A percentile compares a stretch with the other conserved stretches of the same genome.
Conservation (phyloP, 495 filamentous ascomycete species). For the Daldinia caldariorum region DNA sequence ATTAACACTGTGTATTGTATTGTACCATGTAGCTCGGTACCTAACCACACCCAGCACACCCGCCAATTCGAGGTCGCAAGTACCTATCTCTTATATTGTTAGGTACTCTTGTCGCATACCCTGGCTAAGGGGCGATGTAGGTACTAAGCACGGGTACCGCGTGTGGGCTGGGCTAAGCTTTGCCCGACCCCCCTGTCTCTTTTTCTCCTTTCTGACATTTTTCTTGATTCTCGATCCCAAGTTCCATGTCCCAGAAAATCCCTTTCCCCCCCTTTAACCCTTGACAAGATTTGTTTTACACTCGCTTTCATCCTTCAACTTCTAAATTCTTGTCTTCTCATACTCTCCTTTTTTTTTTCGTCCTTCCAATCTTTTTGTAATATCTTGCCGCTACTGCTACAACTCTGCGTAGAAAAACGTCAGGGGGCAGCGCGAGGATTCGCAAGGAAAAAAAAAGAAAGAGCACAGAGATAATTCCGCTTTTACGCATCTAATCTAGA, state of each 20-base stretch:
- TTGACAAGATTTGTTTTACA: constrained; percentile 48
- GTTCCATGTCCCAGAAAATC: constrained; percentile 38
- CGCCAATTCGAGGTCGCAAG: no score
- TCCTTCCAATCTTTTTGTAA: constrained; percentile 34
- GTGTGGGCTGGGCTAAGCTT: constrained; percentile 41
- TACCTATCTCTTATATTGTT: neutral
- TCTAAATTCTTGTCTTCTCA: constrained; percentile 38
- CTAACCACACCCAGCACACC: neutral
- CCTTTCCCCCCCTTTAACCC: constrained; percentile 42
- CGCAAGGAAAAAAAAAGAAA: constrained; percentile 23
- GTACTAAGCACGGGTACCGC: constrained; percentile 21
- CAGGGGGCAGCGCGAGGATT: constrained; percentile 28
- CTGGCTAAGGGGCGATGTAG: constrained; percentile 33
- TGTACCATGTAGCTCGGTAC: no score
- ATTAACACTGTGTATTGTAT: constrained; percentile 1
- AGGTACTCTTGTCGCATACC: constrained; percentile 10
- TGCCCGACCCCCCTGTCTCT: constrained; percentile 35
- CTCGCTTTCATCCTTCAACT: constrained; percentile 43
- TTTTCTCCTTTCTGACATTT: constrained; percentile 49
- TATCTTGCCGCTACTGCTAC: constrained; percentile 40
- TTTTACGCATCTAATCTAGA: constrained; percentile 19
- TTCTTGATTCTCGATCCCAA: constrained; percentile 48
- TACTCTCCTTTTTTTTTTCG: constrained; percentile 40
- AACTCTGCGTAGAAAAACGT: constrained; percentile 38
- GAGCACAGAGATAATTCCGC: constrained; percentile 17